Conservation (phyloP, 768 basidiomycete genomes). For the Auricularia auricula-judae region DNA sequence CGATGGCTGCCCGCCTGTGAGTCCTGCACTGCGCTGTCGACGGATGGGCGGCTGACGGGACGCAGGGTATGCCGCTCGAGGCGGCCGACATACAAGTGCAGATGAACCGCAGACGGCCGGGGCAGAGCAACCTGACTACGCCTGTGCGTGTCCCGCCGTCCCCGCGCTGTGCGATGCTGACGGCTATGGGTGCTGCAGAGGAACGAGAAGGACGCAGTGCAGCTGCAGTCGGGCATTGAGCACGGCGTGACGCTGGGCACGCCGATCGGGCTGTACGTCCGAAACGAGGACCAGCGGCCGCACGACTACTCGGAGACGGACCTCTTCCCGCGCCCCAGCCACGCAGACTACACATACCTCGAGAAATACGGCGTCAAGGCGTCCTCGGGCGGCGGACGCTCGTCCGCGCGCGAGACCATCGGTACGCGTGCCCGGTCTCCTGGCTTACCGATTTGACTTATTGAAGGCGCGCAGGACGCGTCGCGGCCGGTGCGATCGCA, state of each 20-base stretch:
- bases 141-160: constrained; percentile 46
- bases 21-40: constrained; percentile 13
- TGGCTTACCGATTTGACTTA: neutral
- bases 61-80: constrained; percentile 70
- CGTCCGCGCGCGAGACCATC: constrained; percentile 93
- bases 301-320: constrained; percentile 99
- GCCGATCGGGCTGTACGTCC: constrained; percentile 92
- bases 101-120: constrained; percentile 82
- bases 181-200: constrained; percentile 35
- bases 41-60: neutral
- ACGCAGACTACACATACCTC: constrained; percentile 97
- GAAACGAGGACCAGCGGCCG: constrained; percentile 96
- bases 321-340: constrained; percentile 90
- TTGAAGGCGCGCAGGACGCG: constrained; percentile 49
- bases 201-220: constrained; percentile 91
- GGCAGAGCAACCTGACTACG: constrained; percentile 93
- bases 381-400: constrained; percentile 90
- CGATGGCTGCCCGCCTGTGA: constrained; percentile 92
- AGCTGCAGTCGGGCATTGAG: constrained; percentile 88
- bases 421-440: constrained; percentile 32
- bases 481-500: constrained; percentile 96
- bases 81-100: constrained; percentile 84
- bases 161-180: neutral
- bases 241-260: constrained; percentile 93
- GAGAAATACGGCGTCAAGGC: constrained; percentile 97